A percentile compares a stretch with the other conserved stretches of the same genome.
Evolutionary conservation across 1,139 yeast species (phyloP).

Genomic region (Neolecta irregularis): DNA sequence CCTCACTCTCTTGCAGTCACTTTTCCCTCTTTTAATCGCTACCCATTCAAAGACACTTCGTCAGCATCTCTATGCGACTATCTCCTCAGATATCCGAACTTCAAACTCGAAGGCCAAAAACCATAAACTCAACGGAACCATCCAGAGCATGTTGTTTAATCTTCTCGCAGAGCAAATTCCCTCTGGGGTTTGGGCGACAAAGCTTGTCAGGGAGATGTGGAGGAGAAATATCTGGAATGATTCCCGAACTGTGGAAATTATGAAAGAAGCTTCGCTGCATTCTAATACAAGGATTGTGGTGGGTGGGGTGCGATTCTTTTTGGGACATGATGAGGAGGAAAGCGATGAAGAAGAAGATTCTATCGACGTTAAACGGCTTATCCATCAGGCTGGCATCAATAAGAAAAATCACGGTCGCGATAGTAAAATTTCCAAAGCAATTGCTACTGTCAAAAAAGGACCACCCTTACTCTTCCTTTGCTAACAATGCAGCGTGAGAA

Average conservation of each 20-base stretch:
- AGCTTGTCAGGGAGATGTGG: conserved; percentile 89
- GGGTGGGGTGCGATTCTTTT: conserved; percentile 78
- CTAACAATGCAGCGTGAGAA: conserved; percentile 28
- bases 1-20: conserved; percentile 64
- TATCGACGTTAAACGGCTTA: conserved; percentile 34
- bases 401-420: conserved; percentile 70
- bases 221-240: conserved; percentile 90
- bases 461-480: conserved; percentile 9
- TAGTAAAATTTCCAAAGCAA: conserved; percentile 59
- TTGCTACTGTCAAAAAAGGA: conserved; percentile 32
- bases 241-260: conserved; percentile 82
- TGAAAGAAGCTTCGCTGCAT: conserved; percentile 90
- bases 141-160: conserved; percentile 82
- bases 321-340: conserved; percentile 91
- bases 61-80: conserved; percentile 62
- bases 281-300: conserved; percentile 74
- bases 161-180: conserved; percentile 49
- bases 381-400: conserved; percentile 68
- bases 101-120: conserved; percentile 75
- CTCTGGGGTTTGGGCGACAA: conserved; percentile 88
- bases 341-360: conserved; percentile 68
- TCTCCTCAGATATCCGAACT: conserved; percentile 61
- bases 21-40: conserved; percentile 61
- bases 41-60: conserved; percentile 74
- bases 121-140: conserved; percentile 71